Base-by-base conservation (phyloP, 1,139 yeast species). In the Kodamaea derodonti region DNA sequence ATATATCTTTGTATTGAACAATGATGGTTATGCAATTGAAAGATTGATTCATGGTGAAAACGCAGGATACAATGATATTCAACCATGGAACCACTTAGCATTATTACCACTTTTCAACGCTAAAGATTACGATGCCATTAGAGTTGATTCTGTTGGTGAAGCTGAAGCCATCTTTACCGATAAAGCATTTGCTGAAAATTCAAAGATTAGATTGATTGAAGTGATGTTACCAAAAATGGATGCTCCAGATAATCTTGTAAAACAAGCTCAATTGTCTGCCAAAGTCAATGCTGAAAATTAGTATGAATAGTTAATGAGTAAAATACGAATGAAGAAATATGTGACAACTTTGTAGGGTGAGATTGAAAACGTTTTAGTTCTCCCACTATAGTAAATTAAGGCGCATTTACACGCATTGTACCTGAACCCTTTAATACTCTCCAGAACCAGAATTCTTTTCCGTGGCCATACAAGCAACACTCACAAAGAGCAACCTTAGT, bases 231-330 rank as follows among this genome's bases (percentile, higher is more conserved):
- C 56, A 16, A 51, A 48, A 34, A 52, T 64, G 61, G 69, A 64
- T 46, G 67, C 69, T 10, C 69, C 69, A 7, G 45, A 42, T 31
- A 63, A 60, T 31, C 39, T 42, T 33, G 71, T 75, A 47, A 72
- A 71, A 57, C 94, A 84, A 68, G 95, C 92, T 34, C 76, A 83
- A 62, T 69, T 84, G 56, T 78, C 94, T 30, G 92, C 86, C 47
- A 64, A 73, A 52, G 72, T 77, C 46, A 85, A 85, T 58, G 59
- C 72, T 31, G 26, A 11, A 24, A 24, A 24, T 24, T 24, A 24
- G 22, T 18, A 18, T 18, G 9, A 7, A 18, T 7, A 7, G 22
- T 18, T 18, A 18, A 18, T 18, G 22, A 7, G 22, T 7, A 18
- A 9, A 18, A 18, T 18, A 18, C 9, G 22, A 18, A 18, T 7